Evolutionary conservation across 2,329 filamentous ascomycete genomes (phyloP), one percentile per base, ranked within the genome.

Genomic region (Cercospora sesami): DNA sequence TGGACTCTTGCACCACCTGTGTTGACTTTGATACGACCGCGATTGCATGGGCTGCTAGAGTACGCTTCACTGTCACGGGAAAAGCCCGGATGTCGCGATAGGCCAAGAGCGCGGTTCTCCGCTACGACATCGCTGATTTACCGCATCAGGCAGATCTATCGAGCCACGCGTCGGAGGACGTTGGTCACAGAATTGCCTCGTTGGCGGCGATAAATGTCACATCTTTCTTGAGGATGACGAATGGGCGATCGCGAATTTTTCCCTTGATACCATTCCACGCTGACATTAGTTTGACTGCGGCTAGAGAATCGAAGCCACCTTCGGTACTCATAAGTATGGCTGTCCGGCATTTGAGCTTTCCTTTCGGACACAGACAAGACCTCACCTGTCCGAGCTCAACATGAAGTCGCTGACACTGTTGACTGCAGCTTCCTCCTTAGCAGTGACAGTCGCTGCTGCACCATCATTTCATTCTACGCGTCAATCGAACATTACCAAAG

Each of bases 31-130:
- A 53, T 28, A 53, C 48, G 48, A 53, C 23, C n/a, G 48, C 23
- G 48, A 28, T 53, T 53, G 48, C 48, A 28, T 14, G 23, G 14
- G 7, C 5, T 53, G 48, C 36, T 16, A n/a, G 4, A 2, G 16
- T n/a, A 39, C 36, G 36, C 36, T 53, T 28, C 48, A 53, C 10
- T n/a, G 21, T 28, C 23, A 39, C 60, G 60, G 65, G n/a, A n/a
- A 28, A 58, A 67, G 26, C 5, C 60, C 60, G 60, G 53, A 16
- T 14, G n/a, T 60, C 23, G n/a, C 48, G 60, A 60, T 67, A 67
- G 51, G 65, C 60, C 60, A 62, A 53, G 39, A 31, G 16, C 14
- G 28, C 14, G 28, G 23, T 61, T 12, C 33, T 36, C 26, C 60
- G 60, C 39, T 62, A 51, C 23, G 60, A 5, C 8, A 9, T 42